phyloP scores from a whole-genome alignment of 495 filamentous ascomycete species.

The Aspergillus bertholletiae region DNA sequence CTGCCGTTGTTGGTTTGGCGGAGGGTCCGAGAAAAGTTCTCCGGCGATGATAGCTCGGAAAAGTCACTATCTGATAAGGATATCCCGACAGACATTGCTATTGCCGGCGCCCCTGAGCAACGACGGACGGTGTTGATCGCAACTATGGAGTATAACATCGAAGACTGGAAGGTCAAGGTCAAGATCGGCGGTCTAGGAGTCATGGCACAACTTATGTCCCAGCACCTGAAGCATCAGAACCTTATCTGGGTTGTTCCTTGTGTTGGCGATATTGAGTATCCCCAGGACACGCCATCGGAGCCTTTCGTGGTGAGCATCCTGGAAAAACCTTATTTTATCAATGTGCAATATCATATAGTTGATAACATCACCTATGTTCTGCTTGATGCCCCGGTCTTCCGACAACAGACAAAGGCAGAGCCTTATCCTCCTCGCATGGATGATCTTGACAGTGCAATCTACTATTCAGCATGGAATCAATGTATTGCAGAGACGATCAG shows the following conservation, averaged over 20 bases:
- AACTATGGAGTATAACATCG: slow-evolving; percentile 72
- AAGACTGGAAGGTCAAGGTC: slow-evolving; percentile 68
- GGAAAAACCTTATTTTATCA: slow-evolving; percentile 59
- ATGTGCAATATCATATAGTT: slow-evolving; percentile 61
- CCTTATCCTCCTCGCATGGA: slow-evolving; percentile 74
- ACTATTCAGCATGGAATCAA: slow-evolving; percentile 73
- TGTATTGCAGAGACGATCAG: slow-evolving; percentile 63
- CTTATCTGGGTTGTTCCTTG: slow-evolving; percentile 74
- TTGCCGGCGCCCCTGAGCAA: slow-evolving; percentile 39
- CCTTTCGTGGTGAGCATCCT: slow-evolving; percentile 67
- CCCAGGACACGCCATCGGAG: slow-evolving; percentile 54
- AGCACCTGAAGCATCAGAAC: slow-evolving; percentile 63
- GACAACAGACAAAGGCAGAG: slow-evolving; percentile 61
- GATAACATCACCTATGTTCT: slow-evolving; percentile 73
- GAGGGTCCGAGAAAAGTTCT: slow-evolving; percentile 14
- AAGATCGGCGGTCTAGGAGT: slow-evolving; percentile 73
- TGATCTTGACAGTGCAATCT: slow-evolving; percentile 66
- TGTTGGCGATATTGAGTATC: slow-evolving; percentile 66
- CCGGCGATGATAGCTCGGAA: slow-evolving; percentile 19
- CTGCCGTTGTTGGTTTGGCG: slow-evolving; percentile 35
- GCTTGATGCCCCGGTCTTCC: slow-evolving; percentile 69
- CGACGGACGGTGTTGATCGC: slow-evolving; percentile 60
- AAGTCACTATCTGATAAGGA: slow-evolving; percentile 22
- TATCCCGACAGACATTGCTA: slow-evolving; percentile 38
- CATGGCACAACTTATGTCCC: slow-evolving; percentile 68